These are phyloP conservation scores for Naematelia aurantialba DNA, from an alignment of 768 basidiomycete genomes.

Conservation along the genomic window DNA sequence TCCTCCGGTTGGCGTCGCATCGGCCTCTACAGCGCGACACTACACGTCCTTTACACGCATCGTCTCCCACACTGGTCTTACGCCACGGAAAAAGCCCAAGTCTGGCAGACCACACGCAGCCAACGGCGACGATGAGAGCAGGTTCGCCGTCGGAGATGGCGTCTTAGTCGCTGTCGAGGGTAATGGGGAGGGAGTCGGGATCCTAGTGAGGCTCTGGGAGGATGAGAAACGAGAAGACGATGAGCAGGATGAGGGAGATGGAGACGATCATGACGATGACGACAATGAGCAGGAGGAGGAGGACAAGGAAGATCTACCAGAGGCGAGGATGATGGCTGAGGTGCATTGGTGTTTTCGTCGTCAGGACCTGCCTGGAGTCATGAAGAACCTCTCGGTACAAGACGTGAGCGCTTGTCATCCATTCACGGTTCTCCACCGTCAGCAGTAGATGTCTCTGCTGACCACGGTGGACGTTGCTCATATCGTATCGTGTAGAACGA, in stretches of 20 bases:
- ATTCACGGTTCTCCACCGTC: not conserved
- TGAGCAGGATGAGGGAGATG: conserved; percentile 12
- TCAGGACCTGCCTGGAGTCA: conserved; percentile 44
- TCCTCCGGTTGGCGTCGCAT: not conserved
- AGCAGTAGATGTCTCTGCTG: not conserved
- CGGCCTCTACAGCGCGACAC: conserved; percentile 2
- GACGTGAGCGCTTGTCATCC: conserved; percentile 36
- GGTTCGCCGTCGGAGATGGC: conserved; percentile 46
- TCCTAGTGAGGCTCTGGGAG: conserved; percentile 45
- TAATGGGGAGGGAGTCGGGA: conserved; percentile 39
- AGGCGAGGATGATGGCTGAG: conserved; percentile 41
- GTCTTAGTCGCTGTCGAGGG: conserved; percentile 42
- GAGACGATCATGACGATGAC: conserved; percentile 18
- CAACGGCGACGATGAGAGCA: conserved; percentile 28
- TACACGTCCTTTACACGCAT: conserved; percentile 32
- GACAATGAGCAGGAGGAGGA: conserved; percentile 11
- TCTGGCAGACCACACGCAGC: conserved; percentile 8
- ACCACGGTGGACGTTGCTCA: conserved; percentile 2
- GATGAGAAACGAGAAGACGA: conserved; percentile 21
- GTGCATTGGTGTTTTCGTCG: conserved; percentile 48
- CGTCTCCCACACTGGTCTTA: conserved; percentile 7
- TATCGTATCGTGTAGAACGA: conserved; percentile 49
- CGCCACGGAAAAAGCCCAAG: conserved; percentile 13
- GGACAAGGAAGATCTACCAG: conserved; percentile 20
- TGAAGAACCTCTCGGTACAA: conserved; percentile 41